Evolutionary conservation across 2,329 filamentous ascomycete species (phyloP).

Genomic region (Fusarium ambrosium): DNA sequence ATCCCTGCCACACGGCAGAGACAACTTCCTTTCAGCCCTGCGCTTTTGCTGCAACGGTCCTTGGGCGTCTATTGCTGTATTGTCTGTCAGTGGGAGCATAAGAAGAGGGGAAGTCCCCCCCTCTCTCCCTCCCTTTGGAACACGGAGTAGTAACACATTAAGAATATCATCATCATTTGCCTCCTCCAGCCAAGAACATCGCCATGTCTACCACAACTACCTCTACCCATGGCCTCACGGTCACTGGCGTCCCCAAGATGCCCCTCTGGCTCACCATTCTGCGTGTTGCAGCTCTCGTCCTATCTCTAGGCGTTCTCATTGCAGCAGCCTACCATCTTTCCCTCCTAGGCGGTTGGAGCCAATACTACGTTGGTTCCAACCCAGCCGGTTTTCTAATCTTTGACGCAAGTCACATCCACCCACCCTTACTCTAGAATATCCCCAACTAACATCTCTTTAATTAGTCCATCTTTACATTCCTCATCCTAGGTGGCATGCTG

Average conservation of each 20-base stretch:
- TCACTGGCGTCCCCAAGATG: constrained; percentile 53
- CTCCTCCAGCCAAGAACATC: not conserved
- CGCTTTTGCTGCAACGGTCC: constrained; percentile 2
- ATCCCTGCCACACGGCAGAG: not conserved
- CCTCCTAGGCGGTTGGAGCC: constrained; percentile 45
- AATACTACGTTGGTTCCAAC: constrained; percentile 47
- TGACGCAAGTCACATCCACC: constrained; percentile 53
- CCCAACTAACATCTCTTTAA: constrained; percentile 12
- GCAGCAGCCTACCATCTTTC: constrained; percentile 58
- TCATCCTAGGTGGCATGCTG: constrained; percentile 56
- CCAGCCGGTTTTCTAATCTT: constrained; percentile 61
- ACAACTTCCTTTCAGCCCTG: constrained; percentile 28
- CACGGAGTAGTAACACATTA: not conserved
- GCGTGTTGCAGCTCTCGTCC: constrained; percentile 54
- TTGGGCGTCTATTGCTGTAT: not conserved
- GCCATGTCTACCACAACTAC: constrained; percentile 29
- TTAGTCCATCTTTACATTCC: constrained; percentile 57
- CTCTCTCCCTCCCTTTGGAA: not conserved
- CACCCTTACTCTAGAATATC: not conserved
- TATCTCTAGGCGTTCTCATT: constrained; percentile 57
- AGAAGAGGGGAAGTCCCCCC: not conserved
- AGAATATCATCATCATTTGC: not conserved
- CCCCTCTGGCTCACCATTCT: constrained; percentile 56
- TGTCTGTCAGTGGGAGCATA: not conserved
- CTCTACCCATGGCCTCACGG: constrained; percentile 49